Base-by-base conservation (phyloP, 2,329 filamentous ascomycete species). In the Talaromyces sp. region DNA sequence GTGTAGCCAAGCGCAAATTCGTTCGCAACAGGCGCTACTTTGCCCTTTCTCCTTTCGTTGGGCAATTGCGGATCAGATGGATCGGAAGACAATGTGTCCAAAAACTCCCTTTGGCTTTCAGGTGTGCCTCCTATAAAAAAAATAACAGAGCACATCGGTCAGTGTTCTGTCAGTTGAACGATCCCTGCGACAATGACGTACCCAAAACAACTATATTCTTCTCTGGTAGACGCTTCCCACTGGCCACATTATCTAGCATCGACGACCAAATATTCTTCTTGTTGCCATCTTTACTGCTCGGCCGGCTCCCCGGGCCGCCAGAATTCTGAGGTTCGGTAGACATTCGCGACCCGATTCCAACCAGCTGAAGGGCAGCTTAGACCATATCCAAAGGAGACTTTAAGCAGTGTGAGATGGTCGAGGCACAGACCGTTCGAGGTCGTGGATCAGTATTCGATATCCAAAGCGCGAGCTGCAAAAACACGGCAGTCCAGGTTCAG, bases 251-350 rank as follows among this genome's bases (percentile, higher is more conserved):
- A 75, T 95, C 91, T 66, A 97, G 83, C 89, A 97, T 91, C 51
- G 91, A 92, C 63, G 89, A 92, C 93, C 93, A 97, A 76, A 97
- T 88, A 72, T 96, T 91, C 77, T 90, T 91, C 79, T 91, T 92
- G 65, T 79, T 77, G 51, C 78, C 78, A 74, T 88, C 88, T 68
- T 89, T 88, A 75, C 80, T 82, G 38, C 75, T 72, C 35, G 77
- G 73, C 55, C 75, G 72, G 68, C 75, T 77, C 64, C 72, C 71
- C 48, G 67, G 60, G 55, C 68, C 66, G 57, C 69, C 71, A 61
- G 68, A 69, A 65, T 67, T 72, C 62, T 74, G 71, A 66, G 67
- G 75, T 64, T 71, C 66, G 55, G 67, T 73, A 59, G 74, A 73
- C 70, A 75, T 72, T 62, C 66, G 73, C 66, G 72, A 69, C 68